Percentiles rank a stretch among this genome's conserved stretches.
phyloP scores from a whole-genome alignment of 257 asterid species.

The Rehmannia glutinosa region DNA sequence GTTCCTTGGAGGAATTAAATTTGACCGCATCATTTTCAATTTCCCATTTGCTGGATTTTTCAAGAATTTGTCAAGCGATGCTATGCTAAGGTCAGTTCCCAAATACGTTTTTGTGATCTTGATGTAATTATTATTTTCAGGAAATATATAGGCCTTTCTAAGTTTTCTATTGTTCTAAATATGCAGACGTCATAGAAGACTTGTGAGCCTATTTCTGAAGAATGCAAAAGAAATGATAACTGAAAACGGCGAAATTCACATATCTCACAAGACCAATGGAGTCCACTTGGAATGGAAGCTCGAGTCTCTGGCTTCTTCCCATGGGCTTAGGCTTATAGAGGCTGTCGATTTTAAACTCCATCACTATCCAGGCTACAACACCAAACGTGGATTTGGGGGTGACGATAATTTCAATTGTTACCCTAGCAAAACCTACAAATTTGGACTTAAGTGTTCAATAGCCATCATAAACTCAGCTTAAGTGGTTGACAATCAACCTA shows the following conservation, averaged over 20 bases:
- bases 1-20: constrained; percentile 7
- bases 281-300: constrained; percentile 26
- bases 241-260: constrained; percentile 23
- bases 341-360: not conserved
- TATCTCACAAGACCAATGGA: constrained; percentile 31
- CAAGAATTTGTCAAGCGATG: not conserved
- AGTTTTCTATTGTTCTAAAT: not conserved
- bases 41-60: constrained; percentile 19
- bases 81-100: not conserved
- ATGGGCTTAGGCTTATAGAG: constrained; percentile 12
- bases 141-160: not conserved
- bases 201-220: constrained; percentile 26
- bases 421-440: constrained; percentile 38
- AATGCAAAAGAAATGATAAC: constrained; percentile 28
- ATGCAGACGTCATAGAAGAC: constrained; percentile 20
- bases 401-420: constrained; percentile 22
- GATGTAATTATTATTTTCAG: not conserved
- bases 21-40: constrained; percentile 26
- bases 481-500: too few species aligned
- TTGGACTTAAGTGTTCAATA: not conserved
- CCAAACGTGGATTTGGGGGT: constrained; percentile 39
- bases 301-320: constrained; percentile 15
- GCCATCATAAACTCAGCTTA: too few species aligned
- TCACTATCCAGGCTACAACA: constrained; percentile 34
- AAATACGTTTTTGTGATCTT: not conserved